A percentile compares a stretch with the other conserved stretches of the same genome.
phyloP scores from a whole-genome alignment of 257 asterid species.

The Apocynum venetum region DNA sequence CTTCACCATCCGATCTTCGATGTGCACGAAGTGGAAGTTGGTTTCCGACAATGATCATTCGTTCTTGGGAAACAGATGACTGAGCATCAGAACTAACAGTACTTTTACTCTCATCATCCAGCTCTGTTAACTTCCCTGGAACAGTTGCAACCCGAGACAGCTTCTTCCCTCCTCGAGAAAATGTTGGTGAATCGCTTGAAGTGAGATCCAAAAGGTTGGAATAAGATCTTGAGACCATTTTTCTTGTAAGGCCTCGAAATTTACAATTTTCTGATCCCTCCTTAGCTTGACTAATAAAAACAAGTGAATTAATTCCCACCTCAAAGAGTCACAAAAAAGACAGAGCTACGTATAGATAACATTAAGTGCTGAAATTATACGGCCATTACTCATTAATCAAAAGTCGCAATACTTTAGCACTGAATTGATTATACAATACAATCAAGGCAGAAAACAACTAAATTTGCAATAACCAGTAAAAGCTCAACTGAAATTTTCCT shows the following conservation, averaged over 20 bases:
- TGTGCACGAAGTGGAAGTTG: slow-evolving; percentile 74
- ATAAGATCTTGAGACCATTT: slow-evolving; percentile 77
- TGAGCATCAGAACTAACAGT: slow-evolving; percentile 67
- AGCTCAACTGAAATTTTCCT: not conserved
- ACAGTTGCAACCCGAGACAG: slow-evolving; percentile 68
- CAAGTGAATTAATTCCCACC: slow-evolving; percentile 20
- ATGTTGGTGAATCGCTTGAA: slow-evolving; percentile 54
- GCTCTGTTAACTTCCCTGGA: slow-evolving; percentile 71
- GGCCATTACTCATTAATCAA: not conserved
- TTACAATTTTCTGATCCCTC: slow-evolving; percentile 1
- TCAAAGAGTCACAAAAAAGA: slow-evolving; percentile 21
- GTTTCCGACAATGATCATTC: slow-evolving; percentile 74
- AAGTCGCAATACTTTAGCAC: not conserved
- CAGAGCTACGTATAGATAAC: slow-evolving; percentile 1
- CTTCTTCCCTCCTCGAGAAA: slow-evolving; percentile 54
- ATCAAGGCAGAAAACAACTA: not conserved
- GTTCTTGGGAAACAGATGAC: slow-evolving; percentile 65
- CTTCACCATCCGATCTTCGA: slow-evolving; percentile 38
- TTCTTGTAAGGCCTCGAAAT: not conserved
- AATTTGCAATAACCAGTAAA: not conserved
- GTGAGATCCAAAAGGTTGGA: slow-evolving; percentile 80
- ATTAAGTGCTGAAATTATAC: not conserved
- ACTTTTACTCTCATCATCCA: slow-evolving; percentile 71
- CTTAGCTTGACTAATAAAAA: slow-evolving; percentile 8
- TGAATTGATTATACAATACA: not conserved